Conservation (phyloP, 495 filamentous ascomycete genomes). For the Penicillium dipodomyicola region DNA sequence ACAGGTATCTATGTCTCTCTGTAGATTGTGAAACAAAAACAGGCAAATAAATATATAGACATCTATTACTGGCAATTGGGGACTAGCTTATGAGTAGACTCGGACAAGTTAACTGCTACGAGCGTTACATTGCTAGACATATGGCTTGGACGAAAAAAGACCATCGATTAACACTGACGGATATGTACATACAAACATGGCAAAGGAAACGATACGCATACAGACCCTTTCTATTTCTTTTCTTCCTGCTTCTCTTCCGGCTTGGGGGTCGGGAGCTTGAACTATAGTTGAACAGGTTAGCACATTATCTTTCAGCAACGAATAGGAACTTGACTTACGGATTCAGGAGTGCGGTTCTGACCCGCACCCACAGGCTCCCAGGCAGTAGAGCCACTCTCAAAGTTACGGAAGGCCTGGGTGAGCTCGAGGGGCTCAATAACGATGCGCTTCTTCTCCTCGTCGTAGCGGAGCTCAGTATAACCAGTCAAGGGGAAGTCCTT, state of each 20-base stretch:
- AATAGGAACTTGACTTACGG: conserved; percentile 39
- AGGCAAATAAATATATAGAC: no score
- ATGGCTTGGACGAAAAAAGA: conserved; percentile 16
- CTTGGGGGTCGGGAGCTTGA: conserved; percentile 93
- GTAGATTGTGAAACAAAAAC: no score
- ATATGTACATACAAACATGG: conserved; percentile 49
- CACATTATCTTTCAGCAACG: neutral
- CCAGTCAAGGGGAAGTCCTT: conserved; percentile 99
- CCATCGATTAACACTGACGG: conserved; percentile 39
- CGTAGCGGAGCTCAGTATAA: conserved; percentile 96
- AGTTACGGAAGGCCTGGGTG: conserved; percentile 99
- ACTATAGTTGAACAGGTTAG: conserved; percentile 41
- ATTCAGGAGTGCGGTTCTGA: conserved; percentile 74
- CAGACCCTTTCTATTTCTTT: conserved; percentile 73
- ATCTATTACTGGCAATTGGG: no score
- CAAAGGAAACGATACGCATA: conserved; percentile 41
- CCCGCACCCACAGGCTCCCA: conserved; percentile 92
- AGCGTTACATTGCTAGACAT: neutral
- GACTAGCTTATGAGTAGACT: neutral
- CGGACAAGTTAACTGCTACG: neutral
- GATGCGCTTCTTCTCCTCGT: conserved; percentile 99
- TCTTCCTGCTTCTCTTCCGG: conserved; percentile 88
- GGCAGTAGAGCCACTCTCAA: conserved; percentile 72
- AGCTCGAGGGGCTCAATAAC: conserved; percentile 96
- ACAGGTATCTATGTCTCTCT: no score